Evolutionary conservation across 768 basidiomycete genomes (phyloP).

Genomic region (Boletus coccyginus): DNA sequence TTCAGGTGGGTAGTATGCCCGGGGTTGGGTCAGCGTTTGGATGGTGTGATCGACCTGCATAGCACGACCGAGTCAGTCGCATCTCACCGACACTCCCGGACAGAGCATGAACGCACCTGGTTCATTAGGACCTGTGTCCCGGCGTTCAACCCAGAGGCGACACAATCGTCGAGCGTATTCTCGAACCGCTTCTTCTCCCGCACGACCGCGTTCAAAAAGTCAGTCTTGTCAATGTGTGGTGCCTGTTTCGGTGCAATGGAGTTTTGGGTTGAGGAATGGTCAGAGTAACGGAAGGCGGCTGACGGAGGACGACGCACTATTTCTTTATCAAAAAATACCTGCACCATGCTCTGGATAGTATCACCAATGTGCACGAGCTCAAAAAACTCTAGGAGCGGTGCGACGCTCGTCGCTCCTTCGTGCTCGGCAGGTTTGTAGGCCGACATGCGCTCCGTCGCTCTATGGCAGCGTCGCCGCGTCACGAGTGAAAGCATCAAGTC

Average conservation of each 20-base stretch:
- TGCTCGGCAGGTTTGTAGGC: constrained; percentile 89
- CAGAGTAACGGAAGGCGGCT: neutral
- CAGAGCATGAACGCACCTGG: constrained; percentile 52
- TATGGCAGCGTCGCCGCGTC: constrained; percentile 25
- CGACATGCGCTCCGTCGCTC: constrained; percentile 87
- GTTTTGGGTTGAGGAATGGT: neutral
- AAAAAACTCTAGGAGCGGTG: constrained; percentile 94
- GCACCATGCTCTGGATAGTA: constrained; percentile 95
- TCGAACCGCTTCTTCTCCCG: constrained; percentile 98
- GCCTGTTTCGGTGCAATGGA: constrained; percentile 42
- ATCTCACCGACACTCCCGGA: neutral
- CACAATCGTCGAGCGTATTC: constrained; percentile 86
- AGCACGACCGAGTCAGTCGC: neutral
- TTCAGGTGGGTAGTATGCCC: constrained; percentile 90
- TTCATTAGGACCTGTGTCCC: constrained; percentile 96
- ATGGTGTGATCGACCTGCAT: constrained; percentile 90
- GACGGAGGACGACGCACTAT: constrained; percentile 47
- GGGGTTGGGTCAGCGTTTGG: constrained; percentile 70
- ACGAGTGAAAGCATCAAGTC: neutral
- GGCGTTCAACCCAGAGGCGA: constrained; percentile 90
- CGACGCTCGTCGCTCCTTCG: constrained; percentile 76
- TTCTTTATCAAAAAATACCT: constrained; percentile 98
- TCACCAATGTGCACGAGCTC: constrained; percentile 97
- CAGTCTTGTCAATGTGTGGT: constrained; percentile 85
- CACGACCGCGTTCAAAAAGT: constrained; percentile 90